Evolutionary conservation across 2,329 filamentous ascomycete genomes (phyloP).

Genomic region (Bipolaris bicolor): DNA sequence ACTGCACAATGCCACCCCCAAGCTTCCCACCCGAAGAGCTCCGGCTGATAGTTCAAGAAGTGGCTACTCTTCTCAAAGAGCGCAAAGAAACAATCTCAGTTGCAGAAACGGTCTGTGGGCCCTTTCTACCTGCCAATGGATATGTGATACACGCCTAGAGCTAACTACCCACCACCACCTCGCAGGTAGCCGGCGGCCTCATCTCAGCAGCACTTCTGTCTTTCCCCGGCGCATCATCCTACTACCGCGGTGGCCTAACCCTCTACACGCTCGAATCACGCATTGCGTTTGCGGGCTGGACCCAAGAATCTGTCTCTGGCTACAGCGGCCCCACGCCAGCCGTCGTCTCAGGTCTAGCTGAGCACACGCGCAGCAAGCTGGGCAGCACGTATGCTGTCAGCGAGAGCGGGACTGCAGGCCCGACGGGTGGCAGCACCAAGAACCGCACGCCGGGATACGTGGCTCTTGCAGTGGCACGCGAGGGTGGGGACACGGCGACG

Average conservation of each 20-base stretch:
- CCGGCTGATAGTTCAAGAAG: constrained; percentile 54
- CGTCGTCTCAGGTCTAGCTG: constrained; percentile 63
- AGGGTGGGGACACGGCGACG: constrained; percentile 59
- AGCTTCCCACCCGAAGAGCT: constrained; percentile 53
- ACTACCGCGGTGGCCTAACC: constrained; percentile 68
- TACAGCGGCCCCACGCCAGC: constrained; percentile 67
- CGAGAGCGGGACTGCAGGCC: constrained; percentile 69
- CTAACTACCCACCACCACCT: background rate
- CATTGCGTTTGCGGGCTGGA: constrained; percentile 67
- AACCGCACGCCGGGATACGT: constrained; percentile 69
- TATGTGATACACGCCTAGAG: background rate
- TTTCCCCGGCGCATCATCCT: constrained; percentile 62
- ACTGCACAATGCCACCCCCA: constrained; percentile 32
- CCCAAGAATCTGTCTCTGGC: constrained; percentile 55
- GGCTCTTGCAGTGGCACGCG: constrained; percentile 64
- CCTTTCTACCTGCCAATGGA: background rate
- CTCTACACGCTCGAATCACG: constrained; percentile 66
- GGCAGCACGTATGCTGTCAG: constrained; percentile 63
- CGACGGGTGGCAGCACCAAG: constrained; percentile 60
- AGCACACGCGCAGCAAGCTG: constrained; percentile 62
- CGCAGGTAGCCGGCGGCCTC: constrained; percentile 65
- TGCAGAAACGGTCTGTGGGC: constrained; percentile 61
- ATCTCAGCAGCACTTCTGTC: constrained; percentile 65
- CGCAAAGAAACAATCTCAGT: constrained; percentile 64
- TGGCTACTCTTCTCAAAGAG: constrained; percentile 60